A percentile compares a stretch with the other conserved stretches of the same genome.
These are phyloP conservation scores for Colletotrichum sp. DNA, from an alignment of 2,329 filamentous ascomycete genomes.

Conservation along the genomic window DNA sequence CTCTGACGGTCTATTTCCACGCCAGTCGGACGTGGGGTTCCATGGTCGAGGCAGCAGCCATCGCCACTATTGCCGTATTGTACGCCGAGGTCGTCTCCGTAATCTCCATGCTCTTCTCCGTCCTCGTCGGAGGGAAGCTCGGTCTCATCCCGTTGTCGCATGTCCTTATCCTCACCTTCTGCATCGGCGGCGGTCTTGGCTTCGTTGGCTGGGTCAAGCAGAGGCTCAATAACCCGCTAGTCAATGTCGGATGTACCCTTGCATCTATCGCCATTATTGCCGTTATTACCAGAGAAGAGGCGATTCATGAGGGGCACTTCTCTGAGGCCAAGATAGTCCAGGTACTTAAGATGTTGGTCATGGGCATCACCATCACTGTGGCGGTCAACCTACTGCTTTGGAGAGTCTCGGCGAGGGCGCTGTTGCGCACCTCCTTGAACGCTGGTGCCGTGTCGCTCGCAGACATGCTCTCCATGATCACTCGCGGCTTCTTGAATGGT, in stretches of 20 bases:
- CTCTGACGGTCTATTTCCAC: conserved; percentile 94
- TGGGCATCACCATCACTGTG: conserved; percentile 76
- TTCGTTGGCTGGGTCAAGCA: conserved; percentile 90
- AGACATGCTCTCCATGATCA: conserved; percentile 81
- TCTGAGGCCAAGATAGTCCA: conserved; percentile 82
- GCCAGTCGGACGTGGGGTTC: conserved; percentile 84
- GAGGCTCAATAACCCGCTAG: conserved; percentile 75
- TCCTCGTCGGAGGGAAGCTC: conserved; percentile 59
- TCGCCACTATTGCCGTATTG: conserved; percentile 77
- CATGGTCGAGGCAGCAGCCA: conserved; percentile 84
- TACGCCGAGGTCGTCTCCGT: conserved; percentile 75
- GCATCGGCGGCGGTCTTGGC: conserved; percentile 84
- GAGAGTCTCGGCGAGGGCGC: conserved; percentile 75
- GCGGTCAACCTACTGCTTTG: conserved; percentile 78
- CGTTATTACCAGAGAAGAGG: conserved; percentile 88
- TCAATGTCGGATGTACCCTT: conserved; percentile 85
- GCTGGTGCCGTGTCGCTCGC: conserved; percentile 77
- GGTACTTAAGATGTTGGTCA: conserved; percentile 81
- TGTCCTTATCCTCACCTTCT: conserved; percentile 78
- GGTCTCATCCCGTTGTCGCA: conserved; percentile 75
- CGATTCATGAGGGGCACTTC: conserved; percentile 81
- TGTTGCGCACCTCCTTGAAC: conserved; percentile 75
- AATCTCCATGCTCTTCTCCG: conserved; percentile 86
- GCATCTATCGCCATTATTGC: conserved; percentile 89
- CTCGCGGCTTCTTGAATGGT: conserved; percentile 82